Conservation (phyloP, 148 eudicot species). For the Fagopyrum tataricum region DNA sequence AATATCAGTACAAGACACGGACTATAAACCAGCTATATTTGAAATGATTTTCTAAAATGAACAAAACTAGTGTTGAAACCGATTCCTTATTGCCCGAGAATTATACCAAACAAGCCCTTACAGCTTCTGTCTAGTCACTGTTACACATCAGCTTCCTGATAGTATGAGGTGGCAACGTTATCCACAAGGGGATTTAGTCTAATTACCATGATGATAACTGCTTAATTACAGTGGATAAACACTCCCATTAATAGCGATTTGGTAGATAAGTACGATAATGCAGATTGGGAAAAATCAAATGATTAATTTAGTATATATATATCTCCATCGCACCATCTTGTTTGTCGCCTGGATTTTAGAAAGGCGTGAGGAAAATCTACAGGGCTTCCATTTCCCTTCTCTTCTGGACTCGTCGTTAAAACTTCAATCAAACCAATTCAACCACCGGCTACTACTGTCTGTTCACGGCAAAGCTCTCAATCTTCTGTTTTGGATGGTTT, state of each 20-base stretch:
- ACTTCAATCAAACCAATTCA: neutral
- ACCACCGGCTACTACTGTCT: neutral
- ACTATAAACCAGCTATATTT: no score
- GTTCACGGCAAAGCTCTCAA: neutral
- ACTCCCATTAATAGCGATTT: slow-evolving; percentile 2
- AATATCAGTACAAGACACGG: no score
- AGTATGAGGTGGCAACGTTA: slow-evolving; percentile 3
- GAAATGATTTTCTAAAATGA: no score
- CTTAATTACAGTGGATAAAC: neutral
- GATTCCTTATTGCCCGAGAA: no score
- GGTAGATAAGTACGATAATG: neutral
- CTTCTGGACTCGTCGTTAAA: neutral
- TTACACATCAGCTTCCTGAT: neutral
- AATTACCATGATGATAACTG: neutral
- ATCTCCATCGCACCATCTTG: neutral
- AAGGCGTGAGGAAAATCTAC: neutral
- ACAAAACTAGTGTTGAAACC: no score
- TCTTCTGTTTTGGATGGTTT: neutral
- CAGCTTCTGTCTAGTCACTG: no score
- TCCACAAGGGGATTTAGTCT: slow-evolving; percentile 3
- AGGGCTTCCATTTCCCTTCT: neutral
- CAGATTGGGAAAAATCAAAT: neutral
- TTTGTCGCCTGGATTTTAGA: neutral
- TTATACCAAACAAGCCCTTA: no score
- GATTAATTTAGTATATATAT: neutral